Conservation (phyloP, 192 early-diverging fungal genomes). For the Spinellus fusiger region DNA sequence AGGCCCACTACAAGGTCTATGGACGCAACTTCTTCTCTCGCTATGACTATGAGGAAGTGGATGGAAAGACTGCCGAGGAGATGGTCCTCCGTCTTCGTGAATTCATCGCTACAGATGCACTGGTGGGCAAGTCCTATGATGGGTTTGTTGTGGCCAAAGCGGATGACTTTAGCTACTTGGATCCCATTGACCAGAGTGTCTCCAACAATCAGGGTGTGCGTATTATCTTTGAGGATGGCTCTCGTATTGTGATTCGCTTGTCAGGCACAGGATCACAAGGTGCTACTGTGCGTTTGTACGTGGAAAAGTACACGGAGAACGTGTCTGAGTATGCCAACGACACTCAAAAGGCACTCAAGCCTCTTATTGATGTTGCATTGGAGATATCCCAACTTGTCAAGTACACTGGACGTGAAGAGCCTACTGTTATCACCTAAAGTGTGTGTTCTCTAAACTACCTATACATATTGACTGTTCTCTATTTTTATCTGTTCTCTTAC, state of each 20-base stretch:
- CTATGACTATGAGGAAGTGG: constrained; percentile 98
- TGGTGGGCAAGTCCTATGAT: constrained; percentile 60
- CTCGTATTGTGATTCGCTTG: constrained; percentile 86
- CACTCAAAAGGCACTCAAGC: constrained; percentile 81
- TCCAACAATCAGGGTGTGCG: constrained; percentile 86
- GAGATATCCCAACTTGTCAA: constrained; percentile 68
- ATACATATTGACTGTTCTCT: neutral
- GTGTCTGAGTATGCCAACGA: constrained; percentile 53
- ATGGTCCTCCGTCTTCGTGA: constrained; percentile 72
- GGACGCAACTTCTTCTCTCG: constrained; percentile 97
- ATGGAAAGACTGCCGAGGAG: constrained; percentile 63
- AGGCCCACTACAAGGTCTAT: constrained; percentile 72
- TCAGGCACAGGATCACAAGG: constrained; percentile 94
- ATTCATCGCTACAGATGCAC: constrained; percentile 36
- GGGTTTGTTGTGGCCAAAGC: constrained; percentile 59
- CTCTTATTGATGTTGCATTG: constrained; percentile 80
- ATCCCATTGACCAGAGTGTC: constrained; percentile 85
- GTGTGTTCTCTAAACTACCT: neutral
- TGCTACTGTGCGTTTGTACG: constrained; percentile 93
- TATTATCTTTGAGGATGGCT: constrained; percentile 86
- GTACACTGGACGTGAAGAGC: constrained; percentile 81
- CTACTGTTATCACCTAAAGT: constrained; percentile 83
- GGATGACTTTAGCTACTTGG: constrained; percentile 93
- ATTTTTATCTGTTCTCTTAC: neutral
- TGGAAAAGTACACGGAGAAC: constrained; percentile 82